Evolutionary conservation across 805 yeast species (phyloP), one percentile per base, ranked within the genome.

Genomic region (Candida coleopterorum): DNA sequence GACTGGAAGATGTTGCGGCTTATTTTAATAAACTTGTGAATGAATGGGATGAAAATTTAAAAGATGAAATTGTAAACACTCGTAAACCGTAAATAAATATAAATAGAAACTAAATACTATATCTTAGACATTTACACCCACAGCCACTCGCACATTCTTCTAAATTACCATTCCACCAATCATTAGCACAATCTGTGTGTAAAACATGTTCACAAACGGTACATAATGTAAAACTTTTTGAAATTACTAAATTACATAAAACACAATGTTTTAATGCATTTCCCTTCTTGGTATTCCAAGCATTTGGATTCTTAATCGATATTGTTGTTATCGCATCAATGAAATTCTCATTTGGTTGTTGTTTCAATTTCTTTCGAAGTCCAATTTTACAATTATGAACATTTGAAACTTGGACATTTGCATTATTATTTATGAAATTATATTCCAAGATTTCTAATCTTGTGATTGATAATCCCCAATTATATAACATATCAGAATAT

Each of bases 401-500:
- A 29, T 33, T 41, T 18, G 61, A 52, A 31, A 30, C 24, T 37
- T 23, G 42, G 37, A 14, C 29, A 8, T 37, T 20, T 3, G 37
- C 27, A 6, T 45, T 40, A 14, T 39, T 14, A 11, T 50, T 42
- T 3, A 73, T 57, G 41, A 70, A 72, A 48, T 81, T 82, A 62
- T 77, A 75, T 58, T 89, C 87, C 38, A 86, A 55, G 9, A 89
- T 74, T 49, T 89, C 89, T 20, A 85, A 77, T 29, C 96, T 60
- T 44, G 81, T 77, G n/a, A 84, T 72, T 0, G 88, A 84, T 14
- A 88, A 65, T 0, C 93, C 94, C 97, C 97, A 90, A 23, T 73
- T 58, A 49, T 75, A 85, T 10, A 89, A 63, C 52, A 89, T 70
- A 14, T 81, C 74, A 0, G 96, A 88, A 55, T 90, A 89, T 46